These are phyloP conservation scores for Globisporangium iwayamae DNA, from an alignment of 352 stramenopile genomes.

Conservation along the genomic window DNA sequence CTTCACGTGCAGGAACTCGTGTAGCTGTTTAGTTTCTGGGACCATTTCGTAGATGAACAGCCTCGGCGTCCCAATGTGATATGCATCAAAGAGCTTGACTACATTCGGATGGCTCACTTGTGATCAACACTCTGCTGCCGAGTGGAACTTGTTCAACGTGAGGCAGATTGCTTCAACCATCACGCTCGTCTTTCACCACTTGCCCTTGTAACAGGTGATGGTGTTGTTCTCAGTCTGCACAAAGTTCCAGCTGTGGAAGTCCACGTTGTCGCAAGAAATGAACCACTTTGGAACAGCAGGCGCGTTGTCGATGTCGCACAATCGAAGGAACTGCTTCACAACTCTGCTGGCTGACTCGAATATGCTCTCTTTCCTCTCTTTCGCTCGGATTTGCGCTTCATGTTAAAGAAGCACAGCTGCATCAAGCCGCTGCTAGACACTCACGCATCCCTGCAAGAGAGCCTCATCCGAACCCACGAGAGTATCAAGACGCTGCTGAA, in stretches of 20 bases:
- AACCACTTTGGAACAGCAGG: conserved; percentile 8
- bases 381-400: too few species aligned
- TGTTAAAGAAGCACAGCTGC: too few species aligned
- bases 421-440: not conserved
- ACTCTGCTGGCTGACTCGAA: not conserved
- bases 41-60: conserved; percentile 7
- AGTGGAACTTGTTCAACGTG: too few species aligned
- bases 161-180: too few species aligned
- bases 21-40: not conserved
- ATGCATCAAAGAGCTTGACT: conserved; percentile 5
- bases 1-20: not conserved
- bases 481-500: not conserved
- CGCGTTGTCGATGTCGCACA: not conserved
- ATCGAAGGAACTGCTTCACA: not conserved
- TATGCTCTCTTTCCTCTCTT: not conserved
- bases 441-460: not conserved
- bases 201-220: not conserved
- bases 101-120: conserved; percentile 10
- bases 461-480: not conserved
- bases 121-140: too few species aligned
- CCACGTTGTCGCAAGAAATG: not conserved
- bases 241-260: conserved; percentile 8
- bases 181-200: conserved; percentile 6
- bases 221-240: too few species aligned
- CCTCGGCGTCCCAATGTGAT: not conserved